Evolutionary conservation across 345 rosid species (phyloP).

Genomic region (Orychophragmus violaceus): DNA sequence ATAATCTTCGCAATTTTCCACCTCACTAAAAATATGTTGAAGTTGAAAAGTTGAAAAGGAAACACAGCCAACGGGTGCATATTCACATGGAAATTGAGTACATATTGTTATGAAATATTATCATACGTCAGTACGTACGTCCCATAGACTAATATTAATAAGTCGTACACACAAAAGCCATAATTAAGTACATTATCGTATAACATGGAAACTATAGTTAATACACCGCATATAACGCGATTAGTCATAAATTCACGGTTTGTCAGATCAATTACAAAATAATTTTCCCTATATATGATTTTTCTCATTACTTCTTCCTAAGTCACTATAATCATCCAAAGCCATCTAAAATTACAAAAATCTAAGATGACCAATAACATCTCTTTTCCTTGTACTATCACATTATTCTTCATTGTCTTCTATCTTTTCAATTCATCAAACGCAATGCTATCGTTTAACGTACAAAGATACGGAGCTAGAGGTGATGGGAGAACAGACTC

Average conservation of each 20-base stretch:
- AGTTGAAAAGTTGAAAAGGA: too few species aligned
- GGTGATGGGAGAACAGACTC: conserved; percentile 54
- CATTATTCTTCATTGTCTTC: not conserved
- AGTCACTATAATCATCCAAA: not conserved
- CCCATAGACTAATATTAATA: not conserved
- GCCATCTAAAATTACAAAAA: not conserved
- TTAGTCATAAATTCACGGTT: conserved; percentile 29
- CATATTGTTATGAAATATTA: not conserved
- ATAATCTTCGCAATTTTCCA: not conserved
- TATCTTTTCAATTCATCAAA: conserved; percentile 8
- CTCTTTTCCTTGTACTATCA: not conserved
- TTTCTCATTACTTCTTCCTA: not conserved
- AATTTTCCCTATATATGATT: not conserved
- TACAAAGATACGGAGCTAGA: conserved; percentile 41
- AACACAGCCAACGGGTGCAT: not conserved
- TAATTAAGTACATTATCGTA: not conserved
- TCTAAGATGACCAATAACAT: conserved; percentile 22
- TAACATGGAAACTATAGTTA: conserved; percentile 16
- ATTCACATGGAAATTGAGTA: not conserved
- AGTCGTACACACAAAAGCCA: conserved; percentile 2
- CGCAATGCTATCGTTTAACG: conserved; percentile 27
- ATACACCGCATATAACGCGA: conserved; percentile 20
- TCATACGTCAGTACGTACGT: not conserved
- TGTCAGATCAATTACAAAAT: conserved; percentile 5
- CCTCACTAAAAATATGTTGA: not conserved